These are phyloP conservation scores for Plasmodium gallinaceum DNA, from an alignment of 169 alveolate genomes.

Conservation along the genomic window DNA sequence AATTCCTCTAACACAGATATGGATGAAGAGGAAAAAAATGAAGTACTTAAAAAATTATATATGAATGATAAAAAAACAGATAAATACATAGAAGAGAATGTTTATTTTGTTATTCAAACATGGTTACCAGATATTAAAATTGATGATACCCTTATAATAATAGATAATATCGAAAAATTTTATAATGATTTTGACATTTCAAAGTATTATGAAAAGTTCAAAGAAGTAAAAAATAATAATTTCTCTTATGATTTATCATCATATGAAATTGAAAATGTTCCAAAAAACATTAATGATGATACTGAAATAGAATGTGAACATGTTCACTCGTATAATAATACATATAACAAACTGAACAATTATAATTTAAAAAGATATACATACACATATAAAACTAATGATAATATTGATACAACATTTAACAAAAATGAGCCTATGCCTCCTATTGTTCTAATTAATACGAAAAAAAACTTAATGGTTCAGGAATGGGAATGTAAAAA, in stretches of 20 bases:
- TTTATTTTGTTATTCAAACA: constrained; percentile 55
- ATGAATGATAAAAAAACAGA: constrained; percentile 65
- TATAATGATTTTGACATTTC: constrained; percentile 60
- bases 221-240: constrained; percentile 30
- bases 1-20: constrained; percentile 10
- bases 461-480: constrained; percentile 51
- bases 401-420: constrained; percentile 51
- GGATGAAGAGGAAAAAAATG: constrained; percentile 74
- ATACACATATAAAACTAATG: constrained; percentile 56
- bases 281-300: constrained; percentile 59
- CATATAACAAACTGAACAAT: constrained; percentile 54
- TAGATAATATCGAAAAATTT: constrained; percentile 54
- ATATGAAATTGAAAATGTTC: constrained; percentile 61
- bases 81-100: constrained; percentile 63
- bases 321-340: constrained; percentile 35
- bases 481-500: constrained; percentile 74
- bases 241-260: constrained; percentile 25
- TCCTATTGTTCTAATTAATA: constrained; percentile 54
- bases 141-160: constrained; percentile 60
- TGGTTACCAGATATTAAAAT: constrained; percentile 73
- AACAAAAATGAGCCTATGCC: constrained; percentile 71
- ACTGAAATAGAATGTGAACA: constrained; percentile 66
- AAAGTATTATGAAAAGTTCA: constrained; percentile 58
- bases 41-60: constrained; percentile 58
- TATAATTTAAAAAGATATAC: constrained; percentile 52